phyloP scores from a whole-genome alignment of 2,329 filamentous ascomycete species.

The Fusarium nisikadoi region DNA sequence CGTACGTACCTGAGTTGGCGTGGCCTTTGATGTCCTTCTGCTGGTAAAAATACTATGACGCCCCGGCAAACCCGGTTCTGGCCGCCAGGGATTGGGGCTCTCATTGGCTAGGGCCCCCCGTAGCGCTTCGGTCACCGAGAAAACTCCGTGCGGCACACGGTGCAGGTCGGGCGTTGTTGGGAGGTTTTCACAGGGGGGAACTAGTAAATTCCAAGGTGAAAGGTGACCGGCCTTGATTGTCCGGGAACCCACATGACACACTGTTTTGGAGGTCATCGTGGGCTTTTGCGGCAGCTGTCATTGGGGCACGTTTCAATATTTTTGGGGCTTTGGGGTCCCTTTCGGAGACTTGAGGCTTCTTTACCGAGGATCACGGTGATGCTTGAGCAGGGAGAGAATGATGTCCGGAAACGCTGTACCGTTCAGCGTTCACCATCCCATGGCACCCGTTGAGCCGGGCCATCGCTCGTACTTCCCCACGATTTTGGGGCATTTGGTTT shows the following conservation, averaged over 20 bases:
- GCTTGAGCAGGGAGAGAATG: conserved; percentile 22
- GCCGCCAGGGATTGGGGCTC: conserved; percentile 24
- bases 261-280: conserved; percentile 38
- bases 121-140: conserved; percentile 33
- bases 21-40: conserved; percentile 44
- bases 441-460: conserved; percentile 27
- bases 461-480: conserved; percentile 30
- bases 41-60: conserved; percentile 45
- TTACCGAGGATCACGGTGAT: conserved; percentile 37
- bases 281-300: conserved; percentile 20
- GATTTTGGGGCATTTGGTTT: conserved; percentile 4
- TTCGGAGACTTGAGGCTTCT: conserved; percentile 34
- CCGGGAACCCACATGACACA: conserved; percentile 31
- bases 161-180: conserved; percentile 34
- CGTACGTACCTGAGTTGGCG: conserved; percentile 13
- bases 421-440: conserved; percentile 5
- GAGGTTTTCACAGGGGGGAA: conserved; percentile 1
- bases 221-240: conserved; percentile 33
- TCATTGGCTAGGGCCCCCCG: conserved; percentile 35
- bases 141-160: conserved; percentile 38
- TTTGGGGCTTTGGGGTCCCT: conserved; percentile 31
- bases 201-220: conserved; percentile 12
- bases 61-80: conserved; percentile 46
- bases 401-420: conserved; percentile 31
- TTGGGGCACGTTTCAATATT: conserved; percentile 32